Conservation (phyloP, 352 stramenopile species). For the Salisapilia sapeloensis region DNA sequence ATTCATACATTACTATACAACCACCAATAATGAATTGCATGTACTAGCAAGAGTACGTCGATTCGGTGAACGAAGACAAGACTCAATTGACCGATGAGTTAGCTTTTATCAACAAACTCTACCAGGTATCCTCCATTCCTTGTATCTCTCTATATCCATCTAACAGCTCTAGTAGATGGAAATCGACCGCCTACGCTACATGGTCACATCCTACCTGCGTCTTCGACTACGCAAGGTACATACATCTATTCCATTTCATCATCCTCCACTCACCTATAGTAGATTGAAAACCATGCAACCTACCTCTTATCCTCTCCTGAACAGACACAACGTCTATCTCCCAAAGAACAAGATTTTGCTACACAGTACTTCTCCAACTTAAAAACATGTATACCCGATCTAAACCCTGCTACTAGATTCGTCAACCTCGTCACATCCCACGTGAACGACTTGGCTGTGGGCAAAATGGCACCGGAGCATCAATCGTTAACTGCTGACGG, state of each 20-base stretch:
- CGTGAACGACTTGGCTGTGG: slow-evolving; percentile 40
- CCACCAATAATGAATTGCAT: neutral
- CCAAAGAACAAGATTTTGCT: slow-evolving; percentile 56
- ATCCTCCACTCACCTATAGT: neutral
- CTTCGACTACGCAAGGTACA: slow-evolving; percentile 52
- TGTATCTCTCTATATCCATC: neutral
- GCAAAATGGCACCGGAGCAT: slow-evolving; percentile 50
- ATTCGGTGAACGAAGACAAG: slow-evolving; percentile 57
- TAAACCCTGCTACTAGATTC: slow-evolving; percentile 9
- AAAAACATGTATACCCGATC: neutral
- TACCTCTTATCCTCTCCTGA: slow-evolving; percentile 30
- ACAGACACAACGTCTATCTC: slow-evolving; percentile 34
- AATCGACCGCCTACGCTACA: slow-evolving; percentile 74
- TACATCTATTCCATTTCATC: neutral
- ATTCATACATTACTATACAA: neutral
- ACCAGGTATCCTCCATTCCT: slow-evolving; percentile 16
- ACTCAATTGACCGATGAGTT: slow-evolving; percentile 49
- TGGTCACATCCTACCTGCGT: slow-evolving; percentile 67
- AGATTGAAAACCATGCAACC: slow-evolving; percentile 66
- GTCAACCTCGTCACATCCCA: slow-evolving; percentile 53
- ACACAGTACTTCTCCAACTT: slow-evolving; percentile 27
- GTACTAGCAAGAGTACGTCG: slow-evolving; percentile 60
- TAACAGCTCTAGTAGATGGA: slow-evolving; percentile 31
- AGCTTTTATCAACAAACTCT: slow-evolving; percentile 72
- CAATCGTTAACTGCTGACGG: slow-evolving; percentile 26